Conservation (phyloP, 2,329 filamentous ascomycete genomes). For the Fusarium sp. region DNA sequence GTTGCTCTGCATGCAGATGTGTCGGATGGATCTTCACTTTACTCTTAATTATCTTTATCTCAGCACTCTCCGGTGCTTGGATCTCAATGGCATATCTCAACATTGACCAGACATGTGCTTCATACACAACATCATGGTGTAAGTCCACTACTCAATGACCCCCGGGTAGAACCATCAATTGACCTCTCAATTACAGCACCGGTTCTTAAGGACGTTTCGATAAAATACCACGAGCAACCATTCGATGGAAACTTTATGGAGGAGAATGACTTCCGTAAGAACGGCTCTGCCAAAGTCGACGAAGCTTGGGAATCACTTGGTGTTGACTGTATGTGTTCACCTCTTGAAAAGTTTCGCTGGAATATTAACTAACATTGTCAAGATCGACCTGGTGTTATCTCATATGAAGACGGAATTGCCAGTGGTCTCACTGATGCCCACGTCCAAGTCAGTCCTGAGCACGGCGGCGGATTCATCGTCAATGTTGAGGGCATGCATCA, state of each 20-base stretch:
- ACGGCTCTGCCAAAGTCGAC: slow-evolving; percentile 65
- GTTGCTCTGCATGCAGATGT: slow-evolving; percentile 28
- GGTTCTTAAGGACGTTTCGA: slow-evolving; percentile 49
- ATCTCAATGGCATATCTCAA: slow-evolving; percentile 37
- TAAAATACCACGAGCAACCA: slow-evolving; percentile 48
- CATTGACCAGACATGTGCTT: slow-evolving; percentile 40
- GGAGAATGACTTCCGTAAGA: slow-evolving; percentile 64
- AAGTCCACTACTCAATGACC: slow-evolving; percentile 27
- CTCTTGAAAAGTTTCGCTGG: too few species aligned
- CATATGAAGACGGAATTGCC: slow-evolving; percentile 59
- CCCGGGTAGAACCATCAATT: neutral
- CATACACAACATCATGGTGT: slow-evolving; percentile 55
- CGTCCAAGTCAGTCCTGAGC: slow-evolving; percentile 64
- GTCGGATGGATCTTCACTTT: slow-evolving; percentile 20
- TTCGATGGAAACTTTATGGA: slow-evolving; percentile 70
- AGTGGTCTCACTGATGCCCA: slow-evolving; percentile 66
- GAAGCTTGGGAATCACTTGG: slow-evolving; percentile 63
- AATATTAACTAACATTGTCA: neutral
- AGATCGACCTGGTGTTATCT: slow-evolving; percentile 62
- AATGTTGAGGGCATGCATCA: slow-evolving; percentile 69
- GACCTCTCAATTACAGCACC: slow-evolving; percentile 44
- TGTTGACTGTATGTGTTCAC: slow-evolving; percentile 56
- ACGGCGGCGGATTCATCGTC: slow-evolving; percentile 70
- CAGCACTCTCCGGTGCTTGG: slow-evolving; percentile 36
- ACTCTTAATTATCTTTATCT: slow-evolving; percentile 22